Evolutionary conservation across 177 flowering plant genomes (phyloP).

Genomic region (Vitis hybrid): DNA sequence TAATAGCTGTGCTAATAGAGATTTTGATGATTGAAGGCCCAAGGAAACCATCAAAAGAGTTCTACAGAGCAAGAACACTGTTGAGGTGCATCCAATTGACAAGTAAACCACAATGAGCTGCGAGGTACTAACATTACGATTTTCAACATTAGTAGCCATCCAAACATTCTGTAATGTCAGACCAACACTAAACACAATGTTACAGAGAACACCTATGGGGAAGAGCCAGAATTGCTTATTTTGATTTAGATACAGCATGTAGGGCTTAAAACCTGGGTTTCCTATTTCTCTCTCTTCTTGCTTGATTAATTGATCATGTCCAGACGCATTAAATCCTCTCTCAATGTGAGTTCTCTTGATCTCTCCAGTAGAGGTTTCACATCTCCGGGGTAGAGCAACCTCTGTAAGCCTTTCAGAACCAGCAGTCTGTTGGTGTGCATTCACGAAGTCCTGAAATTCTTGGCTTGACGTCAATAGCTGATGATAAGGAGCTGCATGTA

Average conservation of each 20-base stretch:
- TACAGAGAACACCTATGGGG: neutral
- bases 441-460: slow-evolving; percentile 51
- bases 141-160: slow-evolving; percentile 13
- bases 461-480: slow-evolving; percentile 32
- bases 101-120: slow-evolving; percentile 35
- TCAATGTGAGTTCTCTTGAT: slow-evolving; percentile 24
- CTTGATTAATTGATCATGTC: slow-evolving; percentile 11
- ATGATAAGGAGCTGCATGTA: slow-evolving; percentile 38
- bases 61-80: slow-evolving; percentile 30
- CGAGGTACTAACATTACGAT: slow-evolving; percentile 16
- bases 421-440: slow-evolving; percentile 56
- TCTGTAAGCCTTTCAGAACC: slow-evolving; percentile 39
- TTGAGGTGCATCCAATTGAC: slow-evolving; percentile 32
- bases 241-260: slow-evolving; percentile 9
- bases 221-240: slow-evolving; percentile 9
- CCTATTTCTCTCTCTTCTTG: slow-evolving; percentile 15
- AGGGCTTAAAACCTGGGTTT: slow-evolving; percentile 14
- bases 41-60: slow-evolving; percentile 30
- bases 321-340: neutral
- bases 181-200: slow-evolving; percentile 1
- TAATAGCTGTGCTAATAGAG: slow-evolving; percentile 39
- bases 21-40: slow-evolving; percentile 42
- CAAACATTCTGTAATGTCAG: slow-evolving; percentile 9
- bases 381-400: slow-evolving; percentile 10
- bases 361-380: slow-evolving; percentile 21